Evolutionary conservation across 352 stramenopile genomes (phyloP), one percentile per base, ranked within the genome.

Genomic region (Aphanomyces euteiches): DNA sequence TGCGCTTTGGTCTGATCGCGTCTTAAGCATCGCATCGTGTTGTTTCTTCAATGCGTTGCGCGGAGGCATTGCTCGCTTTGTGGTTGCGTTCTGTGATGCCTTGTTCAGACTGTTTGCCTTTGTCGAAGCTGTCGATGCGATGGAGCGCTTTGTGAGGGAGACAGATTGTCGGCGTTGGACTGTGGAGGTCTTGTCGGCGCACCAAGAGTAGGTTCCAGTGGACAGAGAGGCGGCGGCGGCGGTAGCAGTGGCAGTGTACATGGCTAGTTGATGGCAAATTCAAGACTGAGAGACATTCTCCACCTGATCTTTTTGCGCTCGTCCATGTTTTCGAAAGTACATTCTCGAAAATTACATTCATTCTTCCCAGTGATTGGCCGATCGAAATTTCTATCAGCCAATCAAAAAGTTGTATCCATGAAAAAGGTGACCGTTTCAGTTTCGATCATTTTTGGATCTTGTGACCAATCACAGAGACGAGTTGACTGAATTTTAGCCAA

Each of bases 1-100:
- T 7, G 28, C 19, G 1, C 19, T 61, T 17, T 45, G 5, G 8
- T 10, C 41, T 12, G 54, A 28, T 39, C 54, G 54, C 5, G 45
- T 63, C n/a, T 70, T 70, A 12, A 39, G 13, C 45, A 70, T 40
- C 40, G 53, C 45, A 17, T 61, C 19, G 3, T 53, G 21, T 21
- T 70, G 64, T 39, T 28, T 45, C 54, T 70, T 47, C n/a, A 70
- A 21, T 19, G 64, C 38, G 17, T 60, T 70, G 47, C 64, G 64
- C 4, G 64, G 64, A 7, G 64, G 64, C 64, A 70, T 70, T 6
- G 56, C 64, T 56, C 61, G 64, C n/a, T 54, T 54, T 38, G 53
- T 63, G 21, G 64, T 40, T 5, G 13, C 10, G n/a, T 39, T 47
- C 19, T 34, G 28, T 13, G 47, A 10, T n/a, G 43, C 17, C 2